These are phyloP conservation scores for Diplosphaera chodatii DNA, from an alignment of 139 green algal species.

Conservation along the genomic window DNA sequence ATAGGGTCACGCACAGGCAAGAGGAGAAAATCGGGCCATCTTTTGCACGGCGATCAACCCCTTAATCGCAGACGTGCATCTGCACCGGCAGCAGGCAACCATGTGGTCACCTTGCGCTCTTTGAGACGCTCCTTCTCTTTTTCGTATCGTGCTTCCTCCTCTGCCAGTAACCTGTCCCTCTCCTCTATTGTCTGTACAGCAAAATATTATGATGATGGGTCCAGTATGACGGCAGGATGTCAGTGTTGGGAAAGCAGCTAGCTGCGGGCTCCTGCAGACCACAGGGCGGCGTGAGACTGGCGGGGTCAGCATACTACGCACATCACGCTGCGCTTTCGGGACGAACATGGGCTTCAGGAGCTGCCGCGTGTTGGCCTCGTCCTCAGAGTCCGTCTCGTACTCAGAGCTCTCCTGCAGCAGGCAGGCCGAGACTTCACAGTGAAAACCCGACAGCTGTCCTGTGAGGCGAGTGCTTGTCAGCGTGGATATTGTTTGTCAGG, in stretches of 20 bases:
- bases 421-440: neutral
- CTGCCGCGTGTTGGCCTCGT: conserved; percentile 34
- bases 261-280: neutral
- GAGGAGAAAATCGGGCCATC: too few relatives aligned
- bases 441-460: too few relatives aligned
- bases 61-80: too few relatives aligned
- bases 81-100: conserved; percentile 1
- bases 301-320: too few relatives aligned
- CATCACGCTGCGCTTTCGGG: conserved; percentile 63
- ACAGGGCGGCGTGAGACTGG: neutral
- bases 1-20: too few relatives aligned
- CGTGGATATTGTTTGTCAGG: too few relatives aligned
- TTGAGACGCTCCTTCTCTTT: conserved; percentile 28
- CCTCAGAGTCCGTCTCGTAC: conserved; percentile 72
- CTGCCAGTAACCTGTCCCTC: conserved; percentile 39
- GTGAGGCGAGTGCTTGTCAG: too few relatives aligned
- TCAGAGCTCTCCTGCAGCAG: conserved; percentile 48
- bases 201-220: neutral
- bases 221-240: too few relatives aligned
- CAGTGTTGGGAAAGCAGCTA: neutral
- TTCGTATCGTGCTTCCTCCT: conserved; percentile 42
- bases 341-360: conserved; percentile 86
- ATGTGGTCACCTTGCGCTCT: conserved; percentile 37
- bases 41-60: too few relatives aligned
- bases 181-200: conserved; percentile 64